Percentiles rank a stretch among this genome's conserved stretches.
phyloP scores from a whole-genome alignment of 495 filamentous ascomycete species.

The Annulohypoxylon nitens region DNA sequence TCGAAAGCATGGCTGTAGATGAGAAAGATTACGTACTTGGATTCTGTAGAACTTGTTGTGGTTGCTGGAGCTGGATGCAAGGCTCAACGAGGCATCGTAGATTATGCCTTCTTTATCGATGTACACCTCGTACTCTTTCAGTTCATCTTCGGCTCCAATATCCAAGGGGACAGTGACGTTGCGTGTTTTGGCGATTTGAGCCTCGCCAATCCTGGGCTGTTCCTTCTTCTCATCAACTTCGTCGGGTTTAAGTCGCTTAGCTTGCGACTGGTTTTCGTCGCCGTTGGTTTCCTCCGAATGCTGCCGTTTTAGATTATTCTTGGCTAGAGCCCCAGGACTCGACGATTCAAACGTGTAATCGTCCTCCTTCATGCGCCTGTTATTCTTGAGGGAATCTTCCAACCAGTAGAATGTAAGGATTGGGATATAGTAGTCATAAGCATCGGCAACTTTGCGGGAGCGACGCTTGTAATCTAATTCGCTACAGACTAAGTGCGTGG shows the following conservation, averaged over 20 bases:
- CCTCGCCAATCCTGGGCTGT: slow-evolving; percentile 35
- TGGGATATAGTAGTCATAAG: slow-evolving; percentile 60
- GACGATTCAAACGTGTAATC: slow-evolving; percentile 41
- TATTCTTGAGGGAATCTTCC: slow-evolving; percentile 60
- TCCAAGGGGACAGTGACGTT: slow-evolving; percentile 65
- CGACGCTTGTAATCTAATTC: slow-evolving; percentile 66
- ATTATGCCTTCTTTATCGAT: slow-evolving; percentile 73
- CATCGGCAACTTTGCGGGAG: slow-evolving; percentile 63
- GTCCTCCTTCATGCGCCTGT: slow-evolving; percentile 60
- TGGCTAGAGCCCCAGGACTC: slow-evolving; percentile 36
- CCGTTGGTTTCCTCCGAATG: not conserved
- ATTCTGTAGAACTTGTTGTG: slow-evolving; percentile 85
- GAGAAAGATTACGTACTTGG: slow-evolving; percentile 56
- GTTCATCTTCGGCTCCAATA: slow-evolving; percentile 50
- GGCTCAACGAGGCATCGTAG: slow-evolving; percentile 73
- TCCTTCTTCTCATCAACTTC: slow-evolving; percentile 38
- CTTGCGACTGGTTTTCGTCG: slow-evolving; percentile 3
- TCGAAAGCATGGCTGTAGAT: slow-evolving; percentile 13
- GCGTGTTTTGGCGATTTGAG: slow-evolving; percentile 59
- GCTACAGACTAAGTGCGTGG: slow-evolving; percentile 73
- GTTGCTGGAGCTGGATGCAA: slow-evolving; percentile 72
- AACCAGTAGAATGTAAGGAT: slow-evolving; percentile 76
- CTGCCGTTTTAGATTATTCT: slow-evolving; percentile 3
- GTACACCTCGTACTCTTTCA: slow-evolving; percentile 65
- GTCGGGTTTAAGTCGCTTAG: slow-evolving; percentile 52